phyloP scores from a whole-genome alignment of 768 basidiomycete genomes.

The Gymnopilus junonius region DNA sequence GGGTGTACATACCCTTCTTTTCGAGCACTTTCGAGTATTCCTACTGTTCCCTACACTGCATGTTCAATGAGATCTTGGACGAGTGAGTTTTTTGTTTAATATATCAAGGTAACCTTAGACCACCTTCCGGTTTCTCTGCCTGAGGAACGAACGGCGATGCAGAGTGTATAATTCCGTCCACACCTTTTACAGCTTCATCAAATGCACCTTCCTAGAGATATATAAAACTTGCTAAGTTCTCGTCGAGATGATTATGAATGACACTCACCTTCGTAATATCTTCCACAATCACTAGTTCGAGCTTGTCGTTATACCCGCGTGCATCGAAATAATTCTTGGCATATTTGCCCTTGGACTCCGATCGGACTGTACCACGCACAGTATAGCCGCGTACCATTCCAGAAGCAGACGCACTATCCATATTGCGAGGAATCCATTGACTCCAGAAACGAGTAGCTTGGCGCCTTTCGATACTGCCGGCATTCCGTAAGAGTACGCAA shows the following conservation, averaged over 20 bases:
- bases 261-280: neutral
- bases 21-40: conserved; percentile 61
- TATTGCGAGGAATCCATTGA: conserved; percentile 61
- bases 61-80: conserved; percentile 52
- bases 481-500: conserved; percentile 21
- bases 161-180: conserved; percentile 73
- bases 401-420: conserved; percentile 62
- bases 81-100: neutral
- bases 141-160: conserved; percentile 64
- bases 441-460: conserved; percentile 58
- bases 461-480: conserved; percentile 30
- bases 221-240: neutral
- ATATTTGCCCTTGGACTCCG: neutral
- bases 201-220: conserved; percentile 61
- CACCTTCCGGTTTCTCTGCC: conserved; percentile 47
- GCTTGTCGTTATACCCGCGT: neutral
- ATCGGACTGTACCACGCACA: conserved; percentile 66
- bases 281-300: neutral
- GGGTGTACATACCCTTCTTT: conserved; percentile 48
- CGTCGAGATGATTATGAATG: neutral
- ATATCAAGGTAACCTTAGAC: neutral
- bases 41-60: conserved; percentile 72
- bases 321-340: neutral
- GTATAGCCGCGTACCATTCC: conserved; percentile 62
- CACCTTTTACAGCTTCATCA: conserved; percentile 76